Base-by-base conservation (phyloP, 805 yeast species). In the Saccharomycopsis sp. region DNA sequence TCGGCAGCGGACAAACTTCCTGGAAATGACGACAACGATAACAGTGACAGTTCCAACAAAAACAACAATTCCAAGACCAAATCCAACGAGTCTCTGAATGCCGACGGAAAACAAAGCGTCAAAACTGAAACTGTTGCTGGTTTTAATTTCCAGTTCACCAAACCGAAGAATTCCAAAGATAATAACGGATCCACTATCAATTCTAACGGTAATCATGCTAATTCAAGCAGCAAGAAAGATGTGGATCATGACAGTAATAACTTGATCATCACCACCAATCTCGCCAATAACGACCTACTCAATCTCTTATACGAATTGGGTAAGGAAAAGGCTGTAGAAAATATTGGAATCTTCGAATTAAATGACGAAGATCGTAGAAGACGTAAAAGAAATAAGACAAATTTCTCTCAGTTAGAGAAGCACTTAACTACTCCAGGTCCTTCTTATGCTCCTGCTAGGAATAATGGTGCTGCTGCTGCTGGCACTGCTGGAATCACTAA, bases 251-350 rank as follows among this genome's bases (percentile, higher is more conserved):
- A 44, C 14, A 35, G 14, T 20, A 29, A 47, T 24, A 56, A 50
- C 7, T 47, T 61, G 8, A 47, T 52, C n/a, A 72, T 74, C 63
- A 67, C 68, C n/a, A 71, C 79, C 60, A 76, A 73, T 34, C 85
- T 85, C 17, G 85, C 83, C 50, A 72, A 76, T n/a, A 77, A 78
- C 60, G 84, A 85, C 14, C 80, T 81, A 71, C 72, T 82, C 59
- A 77, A 76, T 44, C 69, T 83, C 52, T 67, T 78, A 58, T 80
- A 82, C 62, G 84, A 83, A 67, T 74, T 81, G 57, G 84, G 79
- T 8, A 74, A 75, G 55, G 83, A 80, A 62, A 76, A 71, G 55
- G 76, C 76, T 1, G 70, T 73, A n/a, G 76, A 73, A 58, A 62
- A 56, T 42, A 61, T 61, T 56, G 63, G 54, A 8, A 34, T 52